Conservation (phyloP, 1,284 basidiomycete genomes). For the Microbotryomycetes sp. region DNA sequence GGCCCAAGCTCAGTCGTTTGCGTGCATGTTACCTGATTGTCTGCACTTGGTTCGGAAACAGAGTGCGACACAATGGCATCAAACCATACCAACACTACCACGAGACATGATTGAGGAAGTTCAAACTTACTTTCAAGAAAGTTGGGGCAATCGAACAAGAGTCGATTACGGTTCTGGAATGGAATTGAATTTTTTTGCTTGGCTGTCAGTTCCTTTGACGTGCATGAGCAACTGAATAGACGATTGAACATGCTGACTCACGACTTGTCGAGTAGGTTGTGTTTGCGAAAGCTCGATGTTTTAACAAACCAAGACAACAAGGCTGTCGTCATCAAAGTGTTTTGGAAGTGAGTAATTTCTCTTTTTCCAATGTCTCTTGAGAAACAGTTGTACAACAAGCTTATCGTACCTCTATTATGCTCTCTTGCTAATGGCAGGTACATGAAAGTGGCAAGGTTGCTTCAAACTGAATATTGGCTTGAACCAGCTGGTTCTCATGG, state of each 20-base stretch:
- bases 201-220: constrained; percentile 65
- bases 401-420: too few relatives aligned
- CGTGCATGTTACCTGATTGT: constrained; percentile 2
- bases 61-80: constrained; percentile 47
- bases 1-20: constrained; percentile 4
- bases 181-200: constrained; percentile 96
- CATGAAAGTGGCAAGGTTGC: constrained; percentile 75
- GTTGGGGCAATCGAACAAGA: constrained; percentile 84
- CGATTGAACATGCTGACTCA: too few relatives aligned
- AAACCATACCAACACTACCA: constrained; percentile 54
- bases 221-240: too few relatives aligned
- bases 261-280: constrained; percentile 56
- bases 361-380: too few relatives aligned
- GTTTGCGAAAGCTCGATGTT: constrained; percentile 67
- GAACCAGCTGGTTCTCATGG: constrained; percentile 91
- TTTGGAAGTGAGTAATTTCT: constrained; percentile 72
- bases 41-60: constrained; percentile 42
- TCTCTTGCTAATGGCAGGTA: constrained; percentile 52
- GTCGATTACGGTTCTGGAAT: constrained; percentile 99
- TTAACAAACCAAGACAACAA: constrained; percentile 61
- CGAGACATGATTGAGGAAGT: constrained; percentile 59
- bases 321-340: constrained; percentile 74
- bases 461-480: constrained; percentile 95
- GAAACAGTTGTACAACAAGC: too few relatives aligned
- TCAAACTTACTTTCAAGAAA: constrained; percentile 71